Evolutionary conservation across 768 basidiomycete species (phyloP).

Genomic region (Trichaptum fuscoviolaceum): DNA sequence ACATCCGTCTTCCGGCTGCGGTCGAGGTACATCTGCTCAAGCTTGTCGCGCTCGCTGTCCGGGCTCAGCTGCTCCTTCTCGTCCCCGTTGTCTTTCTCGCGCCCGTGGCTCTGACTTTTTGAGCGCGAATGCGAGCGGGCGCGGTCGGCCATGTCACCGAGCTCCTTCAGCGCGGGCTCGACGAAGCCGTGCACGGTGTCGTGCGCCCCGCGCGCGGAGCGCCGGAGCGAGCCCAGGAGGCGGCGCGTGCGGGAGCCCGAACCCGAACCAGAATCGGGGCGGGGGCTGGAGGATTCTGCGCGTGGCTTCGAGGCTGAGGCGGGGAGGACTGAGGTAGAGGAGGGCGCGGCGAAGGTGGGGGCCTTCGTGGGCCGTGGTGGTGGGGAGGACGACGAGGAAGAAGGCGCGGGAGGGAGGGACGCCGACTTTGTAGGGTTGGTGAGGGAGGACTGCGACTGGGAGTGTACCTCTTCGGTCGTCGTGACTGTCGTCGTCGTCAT

Average conservation of each 20-base stretch:
- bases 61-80: neutral
- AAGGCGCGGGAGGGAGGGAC: too few species aligned
- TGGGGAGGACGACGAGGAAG: too few species aligned
- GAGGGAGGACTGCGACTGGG: too few species aligned
- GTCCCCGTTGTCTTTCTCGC: neutral
- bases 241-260: neutral
- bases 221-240: neutral
- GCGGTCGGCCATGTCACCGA: neutral
- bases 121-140: neutral
- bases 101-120: neutral
- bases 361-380: too few species aligned
- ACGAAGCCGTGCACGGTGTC: neutral
- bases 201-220: neutral
- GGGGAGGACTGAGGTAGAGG: neutral
- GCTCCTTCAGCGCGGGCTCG: neutral
- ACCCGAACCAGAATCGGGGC: neutral
- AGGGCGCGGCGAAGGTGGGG: too few species aligned
- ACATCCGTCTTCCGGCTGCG: constrained; percentile 45
- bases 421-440: too few species aligned
- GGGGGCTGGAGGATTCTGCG: neutral
- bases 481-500: neutral
- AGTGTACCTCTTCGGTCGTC: neutral
- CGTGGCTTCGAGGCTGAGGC: too few species aligned
- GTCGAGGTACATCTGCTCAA: constrained; percentile 37
- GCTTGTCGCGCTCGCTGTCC: constrained; percentile 10